Evolutionary conservation across 345 rosid genomes (phyloP).

Genomic region (Rhizophora apiculata): DNA sequence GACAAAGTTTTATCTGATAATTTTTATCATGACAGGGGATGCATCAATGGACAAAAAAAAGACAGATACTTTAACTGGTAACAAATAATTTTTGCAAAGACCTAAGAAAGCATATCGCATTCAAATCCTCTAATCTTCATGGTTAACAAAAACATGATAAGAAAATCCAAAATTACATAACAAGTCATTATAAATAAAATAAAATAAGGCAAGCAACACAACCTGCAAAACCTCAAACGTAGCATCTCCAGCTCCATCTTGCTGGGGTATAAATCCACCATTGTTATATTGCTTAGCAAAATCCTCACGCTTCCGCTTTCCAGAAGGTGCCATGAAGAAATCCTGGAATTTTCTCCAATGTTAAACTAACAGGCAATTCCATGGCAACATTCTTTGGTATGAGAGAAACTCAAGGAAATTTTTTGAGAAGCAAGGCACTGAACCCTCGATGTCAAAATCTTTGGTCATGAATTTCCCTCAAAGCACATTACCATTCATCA

Average conservation of each 20-base stretch:
- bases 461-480: constrained; percentile 12
- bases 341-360: constrained; percentile 54
- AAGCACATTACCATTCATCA: constrained; percentile 10
- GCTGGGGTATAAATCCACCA: constrained; percentile 94
- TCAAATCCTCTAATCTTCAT: no score
- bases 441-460: constrained; percentile 5
- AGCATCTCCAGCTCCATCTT: constrained; percentile 85
- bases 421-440: constrained; percentile 6
- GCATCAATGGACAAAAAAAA: no score
- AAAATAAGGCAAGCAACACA: constrained; percentile 16
- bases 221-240: constrained; percentile 41
- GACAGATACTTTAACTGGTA: no score
- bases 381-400: constrained; percentile 10
- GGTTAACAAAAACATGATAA: no score
- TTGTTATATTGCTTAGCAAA: constrained; percentile 57
- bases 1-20: no score
- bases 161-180: no score
- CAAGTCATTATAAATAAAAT: not conserved
- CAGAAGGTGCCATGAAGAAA: constrained; percentile 70
- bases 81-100: no score
- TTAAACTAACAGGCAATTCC: constrained; percentile 26
- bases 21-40: no score
- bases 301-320: constrained; percentile 95
- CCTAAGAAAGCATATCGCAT: no score
- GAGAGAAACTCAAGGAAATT: constrained; percentile 1